Percentiles rank a stretch among this genome's conserved stretches.
These are phyloP conservation scores for Clavispora santaluciae DNA, from an alignment of 805 yeast species.

Conservation along the genomic window DNA sequence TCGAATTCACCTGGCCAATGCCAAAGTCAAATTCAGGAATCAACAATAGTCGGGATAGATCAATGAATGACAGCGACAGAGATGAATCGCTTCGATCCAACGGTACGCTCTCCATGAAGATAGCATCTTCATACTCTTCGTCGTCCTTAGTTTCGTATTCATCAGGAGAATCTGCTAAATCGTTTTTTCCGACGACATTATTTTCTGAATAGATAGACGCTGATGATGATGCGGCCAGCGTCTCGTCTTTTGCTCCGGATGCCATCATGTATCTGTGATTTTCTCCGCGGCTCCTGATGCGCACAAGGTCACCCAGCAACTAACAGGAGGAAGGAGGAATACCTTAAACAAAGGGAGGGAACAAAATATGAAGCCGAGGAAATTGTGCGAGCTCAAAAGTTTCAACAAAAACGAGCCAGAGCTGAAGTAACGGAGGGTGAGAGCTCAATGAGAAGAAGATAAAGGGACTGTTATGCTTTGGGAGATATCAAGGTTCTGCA, in stretches of 20 bases:
- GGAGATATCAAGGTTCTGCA: no score
- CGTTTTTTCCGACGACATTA: neutral
- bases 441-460: no score
- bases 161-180: neutral
- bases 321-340: neutral
- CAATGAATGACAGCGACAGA: constrained; percentile 29
- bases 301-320: neutral
- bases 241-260: neutral
- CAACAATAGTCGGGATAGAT: constrained; percentile 33
- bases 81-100: neutral
- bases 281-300: neutral
- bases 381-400: no score
- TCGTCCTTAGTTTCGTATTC: constrained; percentile 1
- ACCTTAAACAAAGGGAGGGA: no score
- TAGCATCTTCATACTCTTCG: constrained; percentile 1
- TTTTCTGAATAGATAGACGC: neutral
- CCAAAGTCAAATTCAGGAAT: constrained; percentile 43
- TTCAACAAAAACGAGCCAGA: no score
- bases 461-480: no score
- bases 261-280: neutral
- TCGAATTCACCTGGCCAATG: constrained; percentile 28
- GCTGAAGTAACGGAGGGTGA: no score
- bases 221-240: neutral
- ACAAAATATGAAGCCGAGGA: no score
- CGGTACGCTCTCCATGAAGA: neutral